Percentiles rank a stretch among this genome's conserved stretches.
Conservation (phyloP, 2,329 filamentous ascomycete genomes). For the Ceratocystis ficicola region DNA sequence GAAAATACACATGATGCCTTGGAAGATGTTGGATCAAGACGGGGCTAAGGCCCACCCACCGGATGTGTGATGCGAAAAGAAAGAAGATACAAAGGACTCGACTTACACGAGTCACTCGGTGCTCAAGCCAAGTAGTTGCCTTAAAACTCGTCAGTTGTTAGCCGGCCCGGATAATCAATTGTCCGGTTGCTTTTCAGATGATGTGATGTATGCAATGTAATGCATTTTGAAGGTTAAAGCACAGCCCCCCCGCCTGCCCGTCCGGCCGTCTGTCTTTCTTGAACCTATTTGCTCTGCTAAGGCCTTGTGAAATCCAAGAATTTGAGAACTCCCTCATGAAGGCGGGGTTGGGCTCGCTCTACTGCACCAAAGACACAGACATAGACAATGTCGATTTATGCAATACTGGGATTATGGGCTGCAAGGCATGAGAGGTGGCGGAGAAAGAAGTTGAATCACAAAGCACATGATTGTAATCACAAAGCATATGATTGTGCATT, state of each 20-base stretch:
- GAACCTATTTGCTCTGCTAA: not conserved
- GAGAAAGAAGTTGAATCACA: not conserved
- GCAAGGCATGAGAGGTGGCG: not conserved
- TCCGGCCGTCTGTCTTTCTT: no score
- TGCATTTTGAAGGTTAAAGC: not conserved
- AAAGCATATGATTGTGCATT: constrained; percentile 1
- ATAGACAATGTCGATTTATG: not conserved
- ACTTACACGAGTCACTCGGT: no score
- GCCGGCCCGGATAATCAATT: no score
- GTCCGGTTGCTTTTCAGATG: no score
- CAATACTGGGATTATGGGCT: not conserved
- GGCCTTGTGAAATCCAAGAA: not conserved
- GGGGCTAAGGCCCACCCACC: no score
- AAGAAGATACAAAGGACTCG: no score
- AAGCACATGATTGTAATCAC: not conserved
- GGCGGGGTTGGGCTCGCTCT: not conserved
- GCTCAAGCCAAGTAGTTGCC: no score
- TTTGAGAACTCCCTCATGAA: not conserved
- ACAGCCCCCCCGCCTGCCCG: not conserved
- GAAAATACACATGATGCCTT: no score
- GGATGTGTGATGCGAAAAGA: no score
- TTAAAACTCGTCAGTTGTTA: no score
- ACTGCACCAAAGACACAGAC: not conserved
- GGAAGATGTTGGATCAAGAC: no score
- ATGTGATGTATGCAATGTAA: no score